Evolutionary conservation across 2,329 filamentous ascomycete genomes (phyloP).

Genomic region (Penicillium sp.): DNA sequence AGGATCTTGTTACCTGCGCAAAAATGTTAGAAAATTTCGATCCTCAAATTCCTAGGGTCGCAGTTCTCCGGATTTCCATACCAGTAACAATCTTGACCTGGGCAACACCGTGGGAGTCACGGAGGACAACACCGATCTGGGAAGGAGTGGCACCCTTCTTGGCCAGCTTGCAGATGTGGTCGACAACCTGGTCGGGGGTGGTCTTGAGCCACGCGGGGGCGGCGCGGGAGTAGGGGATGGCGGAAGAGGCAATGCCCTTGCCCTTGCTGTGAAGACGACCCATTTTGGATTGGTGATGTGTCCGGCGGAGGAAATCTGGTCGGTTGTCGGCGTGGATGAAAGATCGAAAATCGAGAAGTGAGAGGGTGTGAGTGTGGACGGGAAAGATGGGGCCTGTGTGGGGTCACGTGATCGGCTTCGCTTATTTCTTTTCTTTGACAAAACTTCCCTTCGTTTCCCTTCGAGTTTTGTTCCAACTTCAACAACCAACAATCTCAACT

Average conservation of each 20-base stretch:
- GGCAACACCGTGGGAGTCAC: slow-evolving; percentile 96
- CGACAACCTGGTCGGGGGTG: slow-evolving; percentile 95
- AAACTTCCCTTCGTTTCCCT: slow-evolving; percentile 11
- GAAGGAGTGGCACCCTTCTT: slow-evolving; percentile 98
- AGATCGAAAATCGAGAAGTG: slow-evolving; percentile 16
- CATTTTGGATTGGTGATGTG: slow-evolving; percentile 33
- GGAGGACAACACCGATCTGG: slow-evolving; percentile 97
- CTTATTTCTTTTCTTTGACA: slow-evolving; percentile 20
- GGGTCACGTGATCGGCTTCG: slow-evolving; percentile 31
- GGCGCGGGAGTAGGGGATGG: slow-evolving; percentile 93
- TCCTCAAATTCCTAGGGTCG: background rate
- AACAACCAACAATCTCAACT: background rate
- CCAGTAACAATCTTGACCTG: slow-evolving; percentile 97
- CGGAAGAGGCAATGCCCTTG: slow-evolving; percentile 97
- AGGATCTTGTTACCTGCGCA: slow-evolving; percentile 95
- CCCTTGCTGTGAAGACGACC: slow-evolving; percentile 97
- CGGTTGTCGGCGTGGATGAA: slow-evolving; percentile 35
- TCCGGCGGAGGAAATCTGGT: slow-evolving; percentile 28
- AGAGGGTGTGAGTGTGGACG: slow-evolving; percentile 12
- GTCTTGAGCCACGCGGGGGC: slow-evolving; percentile 97
- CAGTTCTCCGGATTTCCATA: slow-evolving; percentile 50
- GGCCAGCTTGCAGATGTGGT: slow-evolving; percentile 98
- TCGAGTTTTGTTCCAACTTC: slow-evolving; percentile 5
- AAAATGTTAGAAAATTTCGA: slow-evolving; percentile 39
- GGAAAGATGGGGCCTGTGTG: slow-evolving; percentile 25